Evolutionary conservation across 306 rosid species (phyloP).

Genomic region (Ceratonia siliqua): DNA sequence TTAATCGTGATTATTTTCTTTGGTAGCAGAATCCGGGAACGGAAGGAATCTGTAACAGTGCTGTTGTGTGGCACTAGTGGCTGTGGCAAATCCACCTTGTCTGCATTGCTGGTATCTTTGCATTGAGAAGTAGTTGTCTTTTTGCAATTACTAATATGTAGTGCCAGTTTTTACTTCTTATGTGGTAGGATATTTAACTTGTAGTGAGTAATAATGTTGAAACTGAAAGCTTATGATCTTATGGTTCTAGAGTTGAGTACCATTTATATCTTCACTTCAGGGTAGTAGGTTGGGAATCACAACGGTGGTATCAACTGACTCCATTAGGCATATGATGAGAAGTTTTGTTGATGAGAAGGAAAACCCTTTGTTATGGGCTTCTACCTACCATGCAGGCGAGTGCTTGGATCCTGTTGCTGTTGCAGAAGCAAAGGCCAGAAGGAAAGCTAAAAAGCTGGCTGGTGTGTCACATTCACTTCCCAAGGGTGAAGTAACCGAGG

Average conservation of each 20-base stretch:
- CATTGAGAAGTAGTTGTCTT: constrained; percentile 29
- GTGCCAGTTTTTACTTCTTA: constrained; percentile 32
- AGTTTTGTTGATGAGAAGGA: constrained; percentile 79
- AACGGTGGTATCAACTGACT: constrained; percentile 80
- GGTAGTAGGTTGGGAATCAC: constrained; percentile 86
- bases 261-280: constrained; percentile 44
- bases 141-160: constrained; percentile 30
- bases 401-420: constrained; percentile 80
- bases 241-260: no score
- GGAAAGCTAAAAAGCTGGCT: constrained; percentile 63
- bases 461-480: constrained; percentile 46
- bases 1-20: background rate
- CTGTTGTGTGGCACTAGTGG: constrained; percentile 96
- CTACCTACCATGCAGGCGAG: constrained; percentile 93
- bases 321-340: constrained; percentile 92
- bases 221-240: background rate
- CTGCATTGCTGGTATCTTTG: constrained; percentile 85
- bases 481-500: constrained; percentile 48
- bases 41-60: constrained; percentile 91
- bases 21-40: constrained; percentile 72
- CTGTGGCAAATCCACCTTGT: constrained; percentile 96
- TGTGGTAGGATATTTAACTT: constrained; percentile 28
- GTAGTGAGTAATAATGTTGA: constrained; percentile 19
- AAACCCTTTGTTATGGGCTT: constrained; percentile 82
- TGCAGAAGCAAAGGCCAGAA: constrained; percentile 75